A percentile compares a stretch with the other conserved stretches of the same genome.
These are phyloP conservation scores for Rhexocercosporidium sp. DNA, from an alignment of 2,329 filamentous ascomycete genomes.

Conservation along the genomic window DNA sequence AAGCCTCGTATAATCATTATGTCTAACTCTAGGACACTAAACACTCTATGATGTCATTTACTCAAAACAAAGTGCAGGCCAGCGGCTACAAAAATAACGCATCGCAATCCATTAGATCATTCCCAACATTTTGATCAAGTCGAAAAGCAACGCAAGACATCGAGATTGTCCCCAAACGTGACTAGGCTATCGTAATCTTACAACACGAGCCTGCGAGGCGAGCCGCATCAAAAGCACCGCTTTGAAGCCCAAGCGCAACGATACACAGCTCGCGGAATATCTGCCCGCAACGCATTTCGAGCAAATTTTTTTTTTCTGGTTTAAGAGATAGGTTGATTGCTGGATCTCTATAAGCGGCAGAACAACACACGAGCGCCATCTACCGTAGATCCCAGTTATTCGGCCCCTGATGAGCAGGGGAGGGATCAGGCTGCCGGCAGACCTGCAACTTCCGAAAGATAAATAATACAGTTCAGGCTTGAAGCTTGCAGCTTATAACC, in stretches of 20 bases:
- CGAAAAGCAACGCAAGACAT: background rate
- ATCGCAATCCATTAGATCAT: background rate
- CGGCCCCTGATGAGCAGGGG: background rate
- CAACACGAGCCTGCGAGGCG: background rate
- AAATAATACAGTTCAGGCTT: background rate
- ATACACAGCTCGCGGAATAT: background rate
- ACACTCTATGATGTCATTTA: no score
- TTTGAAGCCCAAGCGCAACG: constrained; percentile 5
- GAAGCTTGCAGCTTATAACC: background rate
- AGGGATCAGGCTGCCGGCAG: constrained; percentile 8
- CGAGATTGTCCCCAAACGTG: background rate
- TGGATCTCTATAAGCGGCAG: background rate
- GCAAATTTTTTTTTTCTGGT: background rate
- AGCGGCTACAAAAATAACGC: background rate
- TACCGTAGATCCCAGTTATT: background rate
- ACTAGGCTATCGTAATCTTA: background rate
- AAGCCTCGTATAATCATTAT: no score
- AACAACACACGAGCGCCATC: constrained; percentile 1
- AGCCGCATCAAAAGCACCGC: background rate
- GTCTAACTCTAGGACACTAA: no score
- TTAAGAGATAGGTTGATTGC: background rate
- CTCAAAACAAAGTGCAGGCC: no score
- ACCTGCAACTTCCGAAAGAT: constrained; percentile 2
- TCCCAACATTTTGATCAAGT: background rate
- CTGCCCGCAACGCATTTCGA: background rate